Percentiles rank a stretch among this genome's conserved stretches.
Conservation (phyloP, 768 basidiomycete species). For the Lactarius sanguifluus region DNA sequence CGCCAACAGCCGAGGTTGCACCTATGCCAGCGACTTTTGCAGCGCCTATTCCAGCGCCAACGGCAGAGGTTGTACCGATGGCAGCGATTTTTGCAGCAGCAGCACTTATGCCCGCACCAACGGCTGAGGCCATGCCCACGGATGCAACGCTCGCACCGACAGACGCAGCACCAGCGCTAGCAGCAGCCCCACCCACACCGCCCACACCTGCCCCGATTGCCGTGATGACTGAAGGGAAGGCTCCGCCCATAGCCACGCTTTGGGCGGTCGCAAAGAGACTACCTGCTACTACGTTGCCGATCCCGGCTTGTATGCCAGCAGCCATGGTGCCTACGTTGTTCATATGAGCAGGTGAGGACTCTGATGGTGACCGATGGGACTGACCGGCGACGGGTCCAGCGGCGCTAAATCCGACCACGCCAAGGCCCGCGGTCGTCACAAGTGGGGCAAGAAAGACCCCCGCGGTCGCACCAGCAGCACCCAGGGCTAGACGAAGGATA, state of each 20-base stretch:
- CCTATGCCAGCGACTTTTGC: too few species aligned
- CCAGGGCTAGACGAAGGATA: neutral
- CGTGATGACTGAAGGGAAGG: neutral
- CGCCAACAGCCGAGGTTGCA: too few species aligned
- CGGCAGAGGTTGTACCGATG: too few species aligned
- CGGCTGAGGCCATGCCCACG: too few species aligned
- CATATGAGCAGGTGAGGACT: too few species aligned
- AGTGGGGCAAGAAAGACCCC: neutral
- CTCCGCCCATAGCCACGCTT: slow-evolving; percentile 11
- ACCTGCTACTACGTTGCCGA: slow-evolving; percentile 3
- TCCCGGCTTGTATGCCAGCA: slow-evolving; percentile 2
- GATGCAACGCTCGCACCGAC: too few species aligned
- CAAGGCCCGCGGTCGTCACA: neutral
- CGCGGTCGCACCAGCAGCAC: neutral
- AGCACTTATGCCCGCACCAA: too few species aligned
- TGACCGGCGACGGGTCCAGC: slow-evolving; percentile 17
- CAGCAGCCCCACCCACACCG: neutral
- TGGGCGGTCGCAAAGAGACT: slow-evolving; percentile 7
- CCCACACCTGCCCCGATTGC: neutral
- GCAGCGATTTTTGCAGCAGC: too few species aligned
- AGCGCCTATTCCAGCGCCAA: too few species aligned
- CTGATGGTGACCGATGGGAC: neutral
- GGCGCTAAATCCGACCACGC: slow-evolving; percentile 10
- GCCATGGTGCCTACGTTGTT: slow-evolving; percentile 8
- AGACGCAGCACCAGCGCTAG: too few species aligned